phyloP scores from a whole-genome alignment of 1,284 basidiomycete genomes.

The Apiotrichum brassicae region DNA sequence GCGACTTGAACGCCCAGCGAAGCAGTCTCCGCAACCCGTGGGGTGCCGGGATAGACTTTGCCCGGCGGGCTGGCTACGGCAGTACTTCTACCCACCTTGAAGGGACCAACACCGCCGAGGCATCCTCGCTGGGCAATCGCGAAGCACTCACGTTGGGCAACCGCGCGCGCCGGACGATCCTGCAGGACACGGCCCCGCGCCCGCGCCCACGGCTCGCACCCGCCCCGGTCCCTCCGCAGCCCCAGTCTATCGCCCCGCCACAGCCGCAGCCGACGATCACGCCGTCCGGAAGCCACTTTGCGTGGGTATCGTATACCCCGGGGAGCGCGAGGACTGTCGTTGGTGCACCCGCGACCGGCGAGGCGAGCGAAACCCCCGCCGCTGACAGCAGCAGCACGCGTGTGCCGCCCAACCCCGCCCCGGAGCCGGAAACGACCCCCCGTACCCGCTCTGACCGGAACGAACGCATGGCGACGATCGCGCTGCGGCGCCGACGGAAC shows the following conservation, averaged over 20 bases:
- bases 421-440: too few relatives aligned
- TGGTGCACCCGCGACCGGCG: too few relatives aligned
- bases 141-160: not conserved
- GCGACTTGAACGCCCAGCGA: not conserved
- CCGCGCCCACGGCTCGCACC: too few relatives aligned
- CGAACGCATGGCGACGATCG: slow-evolving; percentile 11
- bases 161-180: not conserved
- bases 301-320: too few relatives aligned
- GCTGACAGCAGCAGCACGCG: not conserved
- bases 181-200: slow-evolving; percentile 1
- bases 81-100: too few relatives aligned
- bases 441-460: slow-evolving; percentile 1
- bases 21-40: too few relatives aligned
- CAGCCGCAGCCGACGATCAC: not conserved
- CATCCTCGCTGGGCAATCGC: too few relatives aligned
- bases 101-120: too few relatives aligned
- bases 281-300: not conserved
- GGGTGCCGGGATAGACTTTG: too few relatives aligned
- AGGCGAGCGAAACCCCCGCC: not conserved
- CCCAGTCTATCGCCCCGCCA: slow-evolving; percentile 3
- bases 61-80: too few relatives aligned
- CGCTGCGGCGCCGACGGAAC: slow-evolving; percentile 4
- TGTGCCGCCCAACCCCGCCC: not conserved
- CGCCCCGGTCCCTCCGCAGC: too few relatives aligned
- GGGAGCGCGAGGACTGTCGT: too few relatives aligned